Base-by-base conservation (phyloP, 2,329 filamentous ascomycete genomes). In the Penicillium sp. region DNA sequence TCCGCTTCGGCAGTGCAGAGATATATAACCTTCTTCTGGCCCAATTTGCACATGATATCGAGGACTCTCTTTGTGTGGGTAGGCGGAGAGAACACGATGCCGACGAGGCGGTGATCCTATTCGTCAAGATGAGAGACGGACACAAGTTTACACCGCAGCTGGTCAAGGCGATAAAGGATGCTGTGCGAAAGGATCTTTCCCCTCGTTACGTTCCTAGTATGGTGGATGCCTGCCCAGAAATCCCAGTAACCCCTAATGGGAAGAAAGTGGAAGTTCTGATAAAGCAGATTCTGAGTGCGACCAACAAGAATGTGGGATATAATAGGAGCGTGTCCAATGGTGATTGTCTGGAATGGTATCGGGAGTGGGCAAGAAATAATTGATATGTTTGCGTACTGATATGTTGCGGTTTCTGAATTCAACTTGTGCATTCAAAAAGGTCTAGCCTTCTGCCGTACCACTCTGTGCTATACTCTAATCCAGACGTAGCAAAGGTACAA, bases 161-260 rank as follows among this genome's bases (percentile, higher is more conserved):
- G 55, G 86, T 88, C 0, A 73, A 74, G 3, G 81, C 83, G 8
- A 79, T 95, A 0, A 90, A 88, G 74, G 79, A 81, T 13, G 86
- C 85, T 13, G 92, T 96, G 70, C 83, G 82, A 5, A 83, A 79
- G 66, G 88, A 90, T 66, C 77, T 89, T 70, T 91, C 88, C 44
- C 88, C 88, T 73, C 80, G 91, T 58, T 91, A 94, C 78, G 89
- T 94, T 17, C 92, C 92, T 1, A 88, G 82, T 73, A 92, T 88
- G 73, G 83, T 95, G 23, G 94, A 94, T 73, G 88, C 92, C 78
- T 91, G 90, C 5, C 88, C 88, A n/a, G 91, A 91, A 67, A 92
- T 95, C 72, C 92, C 91, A 63, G 90, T 91, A 6, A 51, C 48
- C n/a, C 23, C 30, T 29, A 51, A 51, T 29, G 48, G 48, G 4